These are phyloP conservation scores for Mycena venus DNA, from an alignment of 768 basidiomycete genomes.

Conservation along the genomic window DNA sequence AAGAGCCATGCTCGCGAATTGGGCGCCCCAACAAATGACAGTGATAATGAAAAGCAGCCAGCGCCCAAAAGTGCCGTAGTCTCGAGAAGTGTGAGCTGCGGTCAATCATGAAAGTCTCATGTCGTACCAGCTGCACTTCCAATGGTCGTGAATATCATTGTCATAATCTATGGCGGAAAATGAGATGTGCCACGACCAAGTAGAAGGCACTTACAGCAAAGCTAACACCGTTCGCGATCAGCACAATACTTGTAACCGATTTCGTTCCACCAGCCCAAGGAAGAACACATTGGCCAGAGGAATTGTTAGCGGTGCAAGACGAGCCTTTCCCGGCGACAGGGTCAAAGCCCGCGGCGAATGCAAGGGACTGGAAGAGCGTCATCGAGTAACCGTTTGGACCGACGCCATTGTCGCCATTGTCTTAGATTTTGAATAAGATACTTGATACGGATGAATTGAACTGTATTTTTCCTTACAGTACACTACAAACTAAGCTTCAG, in stretches of 20 bases:
- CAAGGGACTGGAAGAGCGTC: conserved; percentile 82
- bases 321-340: conserved; percentile 78
- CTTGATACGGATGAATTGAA: neutral
- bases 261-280: conserved; percentile 84
- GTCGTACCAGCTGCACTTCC: conserved; percentile 70
- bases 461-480: conserved; percentile 38
- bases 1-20: conserved; percentile 82
- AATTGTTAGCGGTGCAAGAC: conserved; percentile 66
- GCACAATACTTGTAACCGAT: conserved; percentile 80
- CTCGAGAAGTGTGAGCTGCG: neutral
- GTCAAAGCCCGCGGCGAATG: conserved; percentile 81
- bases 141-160: conserved; percentile 84
- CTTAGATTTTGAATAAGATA: neutral
- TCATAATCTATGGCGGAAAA: conserved; percentile 71
- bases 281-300: conserved; percentile 83
- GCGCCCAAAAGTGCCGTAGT: conserved; percentile 82
- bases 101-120: neutral
- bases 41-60: conserved; percentile 84
- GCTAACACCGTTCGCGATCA: conserved; percentile 81
- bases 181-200: neutral
- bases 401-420: conserved; percentile 74
- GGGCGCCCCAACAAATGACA: conserved; percentile 83
- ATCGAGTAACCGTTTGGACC: conserved; percentile 78
- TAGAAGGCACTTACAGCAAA: conserved; percentile 68
- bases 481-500: conserved; percentile 55